A percentile compares a stretch with the other conserved stretches of the same genome.
phyloP scores from a whole-genome alignment of 306 rosid species.

The Cucumis melo region DNA sequence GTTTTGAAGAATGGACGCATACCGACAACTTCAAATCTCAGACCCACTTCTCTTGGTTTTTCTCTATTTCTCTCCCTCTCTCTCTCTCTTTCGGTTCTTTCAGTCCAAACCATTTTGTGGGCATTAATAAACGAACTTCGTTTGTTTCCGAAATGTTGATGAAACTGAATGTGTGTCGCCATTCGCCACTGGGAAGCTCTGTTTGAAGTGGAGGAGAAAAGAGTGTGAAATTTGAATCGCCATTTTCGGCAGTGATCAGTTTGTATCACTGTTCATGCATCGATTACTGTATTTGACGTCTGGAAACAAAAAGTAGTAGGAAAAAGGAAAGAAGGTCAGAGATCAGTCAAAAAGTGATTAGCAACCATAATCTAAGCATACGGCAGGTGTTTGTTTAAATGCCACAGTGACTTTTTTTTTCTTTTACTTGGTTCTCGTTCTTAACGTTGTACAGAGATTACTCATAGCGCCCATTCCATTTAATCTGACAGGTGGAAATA shows the following conservation, averaged over 20 bases:
- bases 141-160: background rate
- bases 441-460: background rate
- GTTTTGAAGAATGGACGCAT: background rate
- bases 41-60: background rate
- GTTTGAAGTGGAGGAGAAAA: background rate
- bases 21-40: background rate
- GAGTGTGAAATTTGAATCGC: background rate
- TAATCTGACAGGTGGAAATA: background rate
- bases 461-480: background rate
- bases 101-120: background rate
- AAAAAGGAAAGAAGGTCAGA: background rate
- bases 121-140: background rate
- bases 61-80: background rate
- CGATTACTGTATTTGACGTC: background rate
- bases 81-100: background rate
- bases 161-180: background rate
- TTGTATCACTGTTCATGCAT: background rate
- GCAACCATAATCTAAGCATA: background rate
- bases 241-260: background rate
- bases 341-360: constrained; percentile 3
- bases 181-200: background rate
- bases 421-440: background rate
- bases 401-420: background rate
- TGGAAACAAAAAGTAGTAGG: background rate
- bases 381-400: background rate